These are phyloP conservation scores for Penicillium malachiteum DNA, from an alignment of 495 filamentous ascomycete genomes.

Conservation along the genomic window DNA sequence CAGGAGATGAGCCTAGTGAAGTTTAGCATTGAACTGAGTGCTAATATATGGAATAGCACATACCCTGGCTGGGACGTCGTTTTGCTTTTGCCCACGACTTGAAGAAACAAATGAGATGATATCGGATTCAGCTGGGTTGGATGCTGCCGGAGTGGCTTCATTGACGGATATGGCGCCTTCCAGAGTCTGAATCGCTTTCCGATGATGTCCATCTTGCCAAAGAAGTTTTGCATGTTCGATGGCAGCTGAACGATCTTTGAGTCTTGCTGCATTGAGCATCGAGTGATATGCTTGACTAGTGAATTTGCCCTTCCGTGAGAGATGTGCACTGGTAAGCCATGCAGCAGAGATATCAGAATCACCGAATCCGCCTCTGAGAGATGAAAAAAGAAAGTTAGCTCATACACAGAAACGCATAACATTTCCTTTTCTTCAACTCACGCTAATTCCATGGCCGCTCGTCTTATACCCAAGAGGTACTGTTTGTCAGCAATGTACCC, in stretches of 20 bases:
- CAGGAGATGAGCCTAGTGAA: constrained; percentile 66
- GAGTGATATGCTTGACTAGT: constrained; percentile 88
- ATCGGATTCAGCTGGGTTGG: constrained; percentile 42
- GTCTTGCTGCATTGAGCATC: constrained; percentile 79
- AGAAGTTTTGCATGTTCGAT: constrained; percentile 90
- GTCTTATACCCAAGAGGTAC: constrained; percentile 82
- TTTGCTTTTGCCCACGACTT: constrained; percentile 43
- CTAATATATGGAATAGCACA: neutral
- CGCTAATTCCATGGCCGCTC: constrained; percentile 78
- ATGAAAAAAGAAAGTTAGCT: constrained; percentile 14
- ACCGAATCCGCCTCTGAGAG: constrained; percentile 45
- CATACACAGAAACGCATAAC: neutral
- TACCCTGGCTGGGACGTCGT: constrained; percentile 45
- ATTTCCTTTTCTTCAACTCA: constrained; percentile 13
- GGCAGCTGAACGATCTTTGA: constrained; percentile 79
- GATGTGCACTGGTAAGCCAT: constrained; percentile 82
- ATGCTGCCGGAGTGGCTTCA: constrained; percentile 56
- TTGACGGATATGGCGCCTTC: constrained; percentile 78
- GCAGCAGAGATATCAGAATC: constrained; percentile 73
- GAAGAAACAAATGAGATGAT: constrained; percentile 26
- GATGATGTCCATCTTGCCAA: constrained; percentile 93
- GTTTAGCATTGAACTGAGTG: constrained; percentile 1
- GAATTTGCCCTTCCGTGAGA: constrained; percentile 81
- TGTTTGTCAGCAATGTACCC: constrained; percentile 89
- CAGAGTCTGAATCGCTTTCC: constrained; percentile 89